Conservation (phyloP, 352 stramenopile genomes). For the Pythium plurisporium region DNA sequence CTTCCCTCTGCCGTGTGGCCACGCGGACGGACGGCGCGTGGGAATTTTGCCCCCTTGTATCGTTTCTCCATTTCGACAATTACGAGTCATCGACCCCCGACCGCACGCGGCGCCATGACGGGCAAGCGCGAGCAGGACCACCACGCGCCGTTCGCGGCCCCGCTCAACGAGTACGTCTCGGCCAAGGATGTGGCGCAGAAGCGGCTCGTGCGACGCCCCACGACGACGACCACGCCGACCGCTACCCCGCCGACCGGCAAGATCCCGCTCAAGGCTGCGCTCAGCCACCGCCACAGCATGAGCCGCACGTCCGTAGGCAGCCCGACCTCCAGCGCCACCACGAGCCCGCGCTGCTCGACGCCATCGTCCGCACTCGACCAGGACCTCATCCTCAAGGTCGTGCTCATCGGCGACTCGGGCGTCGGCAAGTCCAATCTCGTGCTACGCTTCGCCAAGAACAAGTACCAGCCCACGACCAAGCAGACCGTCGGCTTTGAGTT, state of each 20-base stretch:
- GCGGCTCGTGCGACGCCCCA: conserved; percentile 21
- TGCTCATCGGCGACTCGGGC: conserved; percentile 85
- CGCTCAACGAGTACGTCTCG: conserved; percentile 54
- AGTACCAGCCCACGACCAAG: conserved; percentile 69
- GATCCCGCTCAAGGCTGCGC: neutral
- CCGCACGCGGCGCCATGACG: conserved; percentile 20
- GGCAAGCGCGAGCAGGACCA: conserved; percentile 26
- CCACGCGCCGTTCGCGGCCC: conserved; percentile 22
- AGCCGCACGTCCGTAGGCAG: conserved; percentile 20
- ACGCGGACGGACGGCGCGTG: neutral
- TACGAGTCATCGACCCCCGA: neutral
- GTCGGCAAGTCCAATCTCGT: conserved; percentile 88
- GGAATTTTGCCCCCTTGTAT: neutral
- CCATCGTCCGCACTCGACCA: conserved; percentile 23
- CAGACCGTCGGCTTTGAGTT: conserved; percentile 89
- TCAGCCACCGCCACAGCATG: conserved; percentile 38
- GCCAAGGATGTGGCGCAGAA: conserved; percentile 68
- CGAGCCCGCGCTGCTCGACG: conserved; percentile 44
- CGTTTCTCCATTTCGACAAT: neutral
- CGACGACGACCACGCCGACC: neutral
- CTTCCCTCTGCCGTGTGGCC: neutral
- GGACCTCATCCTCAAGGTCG: conserved; percentile 83
- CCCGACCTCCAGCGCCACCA: conserved; percentile 38
- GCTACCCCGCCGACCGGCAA: conserved; percentile 9
- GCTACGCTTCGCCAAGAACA: conserved; percentile 88